A percentile compares a stretch with the other conserved stretches of the same genome.
Evolutionary conservation across 2,329 filamentous ascomycete species (phyloP).

Genomic region (Cercospora zeina): DNA sequence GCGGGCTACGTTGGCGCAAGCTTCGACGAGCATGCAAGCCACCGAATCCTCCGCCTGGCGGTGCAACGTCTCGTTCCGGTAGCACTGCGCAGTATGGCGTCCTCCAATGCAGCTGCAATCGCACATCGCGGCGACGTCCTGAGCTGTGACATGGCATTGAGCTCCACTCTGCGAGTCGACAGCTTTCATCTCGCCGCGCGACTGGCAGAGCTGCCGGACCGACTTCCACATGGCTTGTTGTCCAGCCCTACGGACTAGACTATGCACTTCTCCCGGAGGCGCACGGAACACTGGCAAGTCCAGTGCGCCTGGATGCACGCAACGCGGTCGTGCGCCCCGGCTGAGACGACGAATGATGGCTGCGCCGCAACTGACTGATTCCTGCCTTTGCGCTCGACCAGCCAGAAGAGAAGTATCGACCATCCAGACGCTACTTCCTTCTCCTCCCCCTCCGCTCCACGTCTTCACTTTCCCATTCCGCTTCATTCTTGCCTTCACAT

Average conservation of each 20-base stretch:
- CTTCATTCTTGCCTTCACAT: background rate
- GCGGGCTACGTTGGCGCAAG: background rate
- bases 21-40: constrained; percentile 3
- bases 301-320: background rate
- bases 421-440: background rate
- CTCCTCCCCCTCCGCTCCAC: background rate
- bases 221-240: background rate
- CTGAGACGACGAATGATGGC: background rate
- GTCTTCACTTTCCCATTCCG: background rate
- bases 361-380: background rate
- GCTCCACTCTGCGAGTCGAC: background rate
- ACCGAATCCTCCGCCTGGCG: background rate
- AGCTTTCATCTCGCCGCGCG: background rate
- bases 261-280: background rate
- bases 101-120: background rate
- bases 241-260: background rate
- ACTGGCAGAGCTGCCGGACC: background rate
- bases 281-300: background rate
- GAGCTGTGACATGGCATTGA: background rate
- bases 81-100: background rate
- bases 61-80: constrained; percentile 1
- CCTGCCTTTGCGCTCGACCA: background rate
- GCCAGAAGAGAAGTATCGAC: background rate
- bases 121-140: constrained; percentile 1
- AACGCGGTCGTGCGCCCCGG: constrained; percentile 3